A percentile compares a stretch with the other conserved stretches of the same genome.
These are phyloP conservation scores for Carpediemonas membranifera DNA, from an alignment of 78 protist species.

Conservation along the genomic window DNA sequence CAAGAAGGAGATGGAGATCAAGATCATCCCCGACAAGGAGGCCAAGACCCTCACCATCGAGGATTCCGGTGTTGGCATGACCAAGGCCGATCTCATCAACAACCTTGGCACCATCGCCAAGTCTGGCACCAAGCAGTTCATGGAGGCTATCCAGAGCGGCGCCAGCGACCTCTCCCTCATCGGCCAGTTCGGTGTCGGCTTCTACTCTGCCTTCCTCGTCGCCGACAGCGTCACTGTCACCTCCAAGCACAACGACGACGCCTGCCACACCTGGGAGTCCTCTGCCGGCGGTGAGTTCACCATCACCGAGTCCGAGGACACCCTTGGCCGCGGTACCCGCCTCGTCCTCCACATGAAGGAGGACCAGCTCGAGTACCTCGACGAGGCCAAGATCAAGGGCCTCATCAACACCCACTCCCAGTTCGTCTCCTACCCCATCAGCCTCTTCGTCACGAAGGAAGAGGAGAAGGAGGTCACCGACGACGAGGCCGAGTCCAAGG, in stretches of 20 bases:
- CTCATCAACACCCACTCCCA: conserved; percentile 73
- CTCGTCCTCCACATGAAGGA: conserved; percentile 87
- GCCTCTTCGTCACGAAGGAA: conserved; percentile 47
- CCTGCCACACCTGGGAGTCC: conserved; percentile 88
- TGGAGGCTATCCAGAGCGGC: not conserved
- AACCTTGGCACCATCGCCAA: conserved; percentile 86
- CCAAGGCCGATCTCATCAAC: conserved; percentile 65
- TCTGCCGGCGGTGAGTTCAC: conserved; percentile 95
- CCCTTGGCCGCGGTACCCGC: conserved; percentile 89
- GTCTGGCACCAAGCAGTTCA: conserved; percentile 65
- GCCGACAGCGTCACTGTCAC: conserved; percentile 53
- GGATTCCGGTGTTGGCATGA: conserved; percentile 92
- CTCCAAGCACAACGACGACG: conserved; percentile 34
- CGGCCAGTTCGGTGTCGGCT: conserved; percentile 97
- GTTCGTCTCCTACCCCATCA: conserved; percentile 90
- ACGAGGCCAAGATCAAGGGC: conserved; percentile 45
- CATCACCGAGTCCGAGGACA: conserved; percentile 29
- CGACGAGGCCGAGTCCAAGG: conserved; percentile 15
- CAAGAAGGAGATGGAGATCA: not conserved
- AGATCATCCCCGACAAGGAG: conserved; percentile 19
- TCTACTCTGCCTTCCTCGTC: conserved; percentile 89
- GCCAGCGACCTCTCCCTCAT: conserved; percentile 34
- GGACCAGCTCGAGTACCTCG: conserved; percentile 86
- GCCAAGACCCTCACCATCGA: conserved; percentile 12
- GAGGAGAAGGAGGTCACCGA: conserved; percentile 37